Base-by-base conservation (phyloP, 2,329 filamentous ascomycete species). In the Cladophialophora exuberans region DNA sequence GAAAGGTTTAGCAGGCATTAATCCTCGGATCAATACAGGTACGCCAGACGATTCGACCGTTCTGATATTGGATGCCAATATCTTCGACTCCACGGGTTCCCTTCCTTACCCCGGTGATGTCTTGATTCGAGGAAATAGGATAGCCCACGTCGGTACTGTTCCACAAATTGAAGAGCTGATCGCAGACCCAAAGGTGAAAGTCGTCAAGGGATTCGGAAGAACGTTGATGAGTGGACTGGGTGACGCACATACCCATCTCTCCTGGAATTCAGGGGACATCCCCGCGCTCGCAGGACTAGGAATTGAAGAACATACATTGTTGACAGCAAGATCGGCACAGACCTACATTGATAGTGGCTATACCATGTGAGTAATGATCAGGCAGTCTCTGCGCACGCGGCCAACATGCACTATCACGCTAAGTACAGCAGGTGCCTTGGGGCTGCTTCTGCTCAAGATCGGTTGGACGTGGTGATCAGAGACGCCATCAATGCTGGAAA, bases 171-270 rank as follows among this genome's bases (percentile, higher is more conserved):
- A 67, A 9, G 28, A 53, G 1, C 60, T 73, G 1, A 49, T 60
- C 10, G 56, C 57, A 18, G 66, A 73, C 30, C 50, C 66, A 5
- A 67, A 64, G 15, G 70, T 76, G 6, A 67, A 70, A 31, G 63
- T 71, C 20, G 64, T 76, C 33, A 52, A 73, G 6, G 75, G 74
- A 1, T 63, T 62, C 9, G 74, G 73, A 1, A 67, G 76, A n/a
- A 79, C 77, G 2, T 60, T 80, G 23, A 79, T 80, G 72, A 72
- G 72, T 20, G 77, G 77, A 0, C 66, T 79, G 0, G 74, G 76
- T 2, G 77, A 80, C 54, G 73, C 75, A 0, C 77, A 80, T 61
- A 73, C 75, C 0, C 76, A 79, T 59, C 69, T 79, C 6, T 73
- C 72, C 2, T 80, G 76, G 77, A 79, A 79, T 54, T 70, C 70